Conservation (phyloP, 257 asterid genomes). For the Rhazya stricta region DNA sequence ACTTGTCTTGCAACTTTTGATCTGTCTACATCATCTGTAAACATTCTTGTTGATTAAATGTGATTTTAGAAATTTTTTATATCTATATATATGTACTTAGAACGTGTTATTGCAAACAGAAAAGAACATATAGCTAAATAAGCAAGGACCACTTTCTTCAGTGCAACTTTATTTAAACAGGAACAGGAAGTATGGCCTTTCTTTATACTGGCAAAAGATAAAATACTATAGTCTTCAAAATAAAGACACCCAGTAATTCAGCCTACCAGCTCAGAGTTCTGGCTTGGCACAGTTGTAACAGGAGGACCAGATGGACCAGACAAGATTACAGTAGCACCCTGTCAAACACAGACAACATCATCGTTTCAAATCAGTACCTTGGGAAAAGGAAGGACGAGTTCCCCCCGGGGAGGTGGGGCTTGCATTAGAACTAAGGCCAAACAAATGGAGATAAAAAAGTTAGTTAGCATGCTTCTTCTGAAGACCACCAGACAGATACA, state of each 20-base stretch:
- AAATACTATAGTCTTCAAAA: background rate
- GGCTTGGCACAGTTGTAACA: conserved; percentile 72
- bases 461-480: background rate
- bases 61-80: background rate
- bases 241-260: conserved; percentile 1
- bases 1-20: background rate
- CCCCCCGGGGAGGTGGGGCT: background rate
- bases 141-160: background rate
- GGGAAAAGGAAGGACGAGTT: background rate
- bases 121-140: background rate
- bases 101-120: background rate
- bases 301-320: conserved; percentile 96
- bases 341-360: conserved; percentile 27
- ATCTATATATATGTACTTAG: background rate
- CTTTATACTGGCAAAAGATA: background rate
- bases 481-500: background rate
- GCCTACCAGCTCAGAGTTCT: conserved; percentile 87
- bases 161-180: background rate
- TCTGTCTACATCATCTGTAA: background rate
- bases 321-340: conserved; percentile 92
- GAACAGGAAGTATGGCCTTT: background rate
- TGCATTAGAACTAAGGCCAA: background rate
- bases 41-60: background rate
- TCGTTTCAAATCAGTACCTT: conserved; percentile 3
- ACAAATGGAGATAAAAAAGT: background rate